These are phyloP conservation scores for Gyromitra esculenta DNA, from an alignment of 2,329 filamentous ascomycete species.

Conservation along the genomic window DNA sequence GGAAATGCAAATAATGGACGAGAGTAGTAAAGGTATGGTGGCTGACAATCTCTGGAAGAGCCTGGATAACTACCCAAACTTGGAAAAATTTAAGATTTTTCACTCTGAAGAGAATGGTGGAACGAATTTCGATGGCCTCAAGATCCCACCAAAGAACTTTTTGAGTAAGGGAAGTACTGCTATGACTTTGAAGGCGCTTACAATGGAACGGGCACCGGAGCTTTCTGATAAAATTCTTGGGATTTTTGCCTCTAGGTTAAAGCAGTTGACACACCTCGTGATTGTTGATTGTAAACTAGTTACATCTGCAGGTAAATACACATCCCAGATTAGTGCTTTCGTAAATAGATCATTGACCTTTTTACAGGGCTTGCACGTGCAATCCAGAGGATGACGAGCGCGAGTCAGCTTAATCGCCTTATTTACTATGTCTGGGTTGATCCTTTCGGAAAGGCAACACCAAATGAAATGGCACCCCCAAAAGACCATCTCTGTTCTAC, in stretches of 20 bases:
- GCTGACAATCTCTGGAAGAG: slow-evolving; percentile 48
- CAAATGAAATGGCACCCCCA: slow-evolving; percentile 30
- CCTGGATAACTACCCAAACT: slow-evolving; percentile 45
- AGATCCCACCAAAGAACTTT: slow-evolving; percentile 29
- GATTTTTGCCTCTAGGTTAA: slow-evolving; percentile 33
- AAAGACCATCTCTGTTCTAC: slow-evolving; percentile 47
- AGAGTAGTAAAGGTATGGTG: slow-evolving; percentile 43
- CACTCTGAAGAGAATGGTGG: slow-evolving; percentile 49
- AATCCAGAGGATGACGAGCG: slow-evolving; percentile 39
- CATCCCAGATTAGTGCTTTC: neutral
- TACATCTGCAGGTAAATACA: slow-evolving; percentile 50
- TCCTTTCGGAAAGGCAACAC: slow-evolving; percentile 45
- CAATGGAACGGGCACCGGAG: slow-evolving; percentile 50
- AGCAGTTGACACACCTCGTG: slow-evolving; percentile 45
- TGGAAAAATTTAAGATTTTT: slow-evolving; percentile 50
- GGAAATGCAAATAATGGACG: slow-evolving; percentile 51
- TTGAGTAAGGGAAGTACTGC: slow-evolving; percentile 6
- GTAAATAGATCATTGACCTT: slow-evolving; percentile 33
- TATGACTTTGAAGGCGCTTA: slow-evolving; percentile 45
- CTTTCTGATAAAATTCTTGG: slow-evolving; percentile 48
- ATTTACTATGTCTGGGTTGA: slow-evolving; percentile 52
- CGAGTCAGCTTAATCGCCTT: slow-evolving; percentile 44
- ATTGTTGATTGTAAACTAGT: slow-evolving; percentile 54
- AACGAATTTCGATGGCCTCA: slow-evolving; percentile 38
- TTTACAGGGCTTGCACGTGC: slow-evolving; percentile 48